Conservation (phyloP, 768 basidiomycete species). For the Coprinopsis sp. region DNA sequence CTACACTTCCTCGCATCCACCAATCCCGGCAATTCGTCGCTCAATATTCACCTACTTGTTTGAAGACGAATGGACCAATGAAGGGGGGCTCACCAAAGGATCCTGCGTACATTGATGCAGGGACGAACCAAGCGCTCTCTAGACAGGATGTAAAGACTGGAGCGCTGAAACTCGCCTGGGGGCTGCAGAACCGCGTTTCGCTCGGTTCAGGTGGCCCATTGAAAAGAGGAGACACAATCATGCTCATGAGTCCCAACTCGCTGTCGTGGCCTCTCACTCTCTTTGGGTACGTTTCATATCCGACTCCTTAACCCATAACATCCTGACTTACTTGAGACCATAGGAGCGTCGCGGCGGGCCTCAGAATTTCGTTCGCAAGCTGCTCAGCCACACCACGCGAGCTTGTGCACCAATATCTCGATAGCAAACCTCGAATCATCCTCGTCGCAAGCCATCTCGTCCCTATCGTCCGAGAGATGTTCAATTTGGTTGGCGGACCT, state of each 20-base stretch:
- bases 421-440: slow-evolving; percentile 11
- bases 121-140: slow-evolving; percentile 15
- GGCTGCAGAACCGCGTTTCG: slow-evolving; percentile 16
- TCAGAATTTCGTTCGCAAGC: slow-evolving; percentile 12
- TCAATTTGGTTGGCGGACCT: slow-evolving; percentile 10
- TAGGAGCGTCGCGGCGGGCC: slow-evolving; percentile 14
- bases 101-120: slow-evolving; percentile 19
- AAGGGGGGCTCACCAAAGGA: slow-evolving; percentile 10
- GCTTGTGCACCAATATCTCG: slow-evolving; percentile 13
- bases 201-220: slow-evolving; percentile 1
- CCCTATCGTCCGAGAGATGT: slow-evolving; percentile 16
- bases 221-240: slow-evolving; percentile 12
- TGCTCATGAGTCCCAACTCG: slow-evolving; percentile 14
- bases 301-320: not conserved
- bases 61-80: slow-evolving; percentile 12
- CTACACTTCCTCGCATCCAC: slow-evolving; percentile 17
- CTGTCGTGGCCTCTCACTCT: slow-evolving; percentile 13
- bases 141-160: slow-evolving; percentile 16
- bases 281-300: slow-evolving; percentile 11
- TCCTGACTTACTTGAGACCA: not conserved
- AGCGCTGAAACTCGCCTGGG: slow-evolving; percentile 18
- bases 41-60: slow-evolving; percentile 23
- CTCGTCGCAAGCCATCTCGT: slow-evolving; percentile 11
- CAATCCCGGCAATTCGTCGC: slow-evolving; percentile 14
- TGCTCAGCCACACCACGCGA: slow-evolving; percentile 11